Evolutionary conservation across 169 alveolate species (phyloP).

Genomic region (Theileria parva): DNA sequence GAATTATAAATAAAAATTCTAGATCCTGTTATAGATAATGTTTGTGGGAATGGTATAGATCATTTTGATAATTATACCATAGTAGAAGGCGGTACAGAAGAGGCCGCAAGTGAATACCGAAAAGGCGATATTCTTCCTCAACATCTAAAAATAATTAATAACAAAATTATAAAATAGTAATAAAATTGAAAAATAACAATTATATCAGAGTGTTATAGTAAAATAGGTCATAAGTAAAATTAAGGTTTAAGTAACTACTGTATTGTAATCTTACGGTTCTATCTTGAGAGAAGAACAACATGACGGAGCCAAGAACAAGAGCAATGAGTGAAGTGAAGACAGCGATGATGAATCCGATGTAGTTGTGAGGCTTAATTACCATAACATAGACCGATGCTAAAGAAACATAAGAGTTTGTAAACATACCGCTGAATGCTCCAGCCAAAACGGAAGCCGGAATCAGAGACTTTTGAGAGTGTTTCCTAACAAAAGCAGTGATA

Average conservation of each 20-base stretch:
- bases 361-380: conserved; percentile 30
- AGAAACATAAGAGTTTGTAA: background rate
- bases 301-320: conserved; percentile 8
- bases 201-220: background rate
- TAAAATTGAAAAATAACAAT: background rate
- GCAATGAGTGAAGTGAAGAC: conserved; percentile 22
- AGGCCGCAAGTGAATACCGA: conserved; percentile 13
- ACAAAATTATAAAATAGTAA: background rate
- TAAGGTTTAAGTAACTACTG: background rate
- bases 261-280: conserved; percentile 12
- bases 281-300: conserved; percentile 16
- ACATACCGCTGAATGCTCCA: conserved; percentile 43
- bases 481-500: conserved; percentile 39
- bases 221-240: no score
- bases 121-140: conserved; percentile 15
- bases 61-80: conserved; percentile 15
- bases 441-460: conserved; percentile 29
- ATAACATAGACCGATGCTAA: conserved; percentile 24
- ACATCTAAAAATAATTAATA: conserved; percentile 10
- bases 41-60: conserved; percentile 15
- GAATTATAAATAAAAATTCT: background rate
- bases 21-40: conserved; percentile 19
- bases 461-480: conserved; percentile 24
- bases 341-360: conserved; percentile 25
- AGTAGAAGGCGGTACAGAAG: conserved; percentile 30